Conservation (phyloP, 2,329 filamentous ascomycete species). For the Talaromyces rugulosus region DNA sequence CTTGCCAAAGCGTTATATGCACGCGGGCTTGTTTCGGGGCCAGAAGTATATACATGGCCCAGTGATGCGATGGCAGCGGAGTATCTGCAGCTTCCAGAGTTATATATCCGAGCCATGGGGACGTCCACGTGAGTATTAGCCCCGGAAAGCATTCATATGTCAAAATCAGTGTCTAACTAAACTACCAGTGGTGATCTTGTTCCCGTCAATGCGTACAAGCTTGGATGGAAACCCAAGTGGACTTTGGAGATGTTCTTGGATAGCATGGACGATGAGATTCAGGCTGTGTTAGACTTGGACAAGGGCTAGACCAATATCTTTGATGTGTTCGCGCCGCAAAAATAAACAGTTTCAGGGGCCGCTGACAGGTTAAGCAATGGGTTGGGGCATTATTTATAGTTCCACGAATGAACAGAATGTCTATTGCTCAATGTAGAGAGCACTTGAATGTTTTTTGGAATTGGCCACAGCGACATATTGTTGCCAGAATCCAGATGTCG, state of each 20-base stretch:
- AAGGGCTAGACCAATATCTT: background rate
- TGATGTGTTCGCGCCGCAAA: background rate
- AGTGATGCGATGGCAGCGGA: conserved; percentile 2
- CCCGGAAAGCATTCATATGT: background rate
- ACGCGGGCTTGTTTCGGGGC: background rate
- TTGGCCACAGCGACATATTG: background rate
- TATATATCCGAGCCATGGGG: background rate
- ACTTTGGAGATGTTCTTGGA: background rate
- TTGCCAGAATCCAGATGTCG: conserved; percentile 11
- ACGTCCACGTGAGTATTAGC: background rate
- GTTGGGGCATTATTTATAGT: background rate
- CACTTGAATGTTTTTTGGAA: background rate
- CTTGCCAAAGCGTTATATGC: background rate
- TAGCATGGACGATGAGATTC: conserved; percentile 5
- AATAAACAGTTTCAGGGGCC: background rate
- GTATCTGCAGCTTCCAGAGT: background rate
- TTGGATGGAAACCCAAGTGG: conserved; percentile 2
- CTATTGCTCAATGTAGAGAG: background rate
- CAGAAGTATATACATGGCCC: background rate
- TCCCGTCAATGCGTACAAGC: background rate
- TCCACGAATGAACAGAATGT: background rate
- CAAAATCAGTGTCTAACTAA: background rate
- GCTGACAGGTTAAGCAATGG: background rate
- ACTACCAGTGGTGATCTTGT: background rate
- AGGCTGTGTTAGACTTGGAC: conserved; percentile 1